Conservation (phyloP, 805 yeast genomes). For the Isabelozyma rhagii region DNA sequence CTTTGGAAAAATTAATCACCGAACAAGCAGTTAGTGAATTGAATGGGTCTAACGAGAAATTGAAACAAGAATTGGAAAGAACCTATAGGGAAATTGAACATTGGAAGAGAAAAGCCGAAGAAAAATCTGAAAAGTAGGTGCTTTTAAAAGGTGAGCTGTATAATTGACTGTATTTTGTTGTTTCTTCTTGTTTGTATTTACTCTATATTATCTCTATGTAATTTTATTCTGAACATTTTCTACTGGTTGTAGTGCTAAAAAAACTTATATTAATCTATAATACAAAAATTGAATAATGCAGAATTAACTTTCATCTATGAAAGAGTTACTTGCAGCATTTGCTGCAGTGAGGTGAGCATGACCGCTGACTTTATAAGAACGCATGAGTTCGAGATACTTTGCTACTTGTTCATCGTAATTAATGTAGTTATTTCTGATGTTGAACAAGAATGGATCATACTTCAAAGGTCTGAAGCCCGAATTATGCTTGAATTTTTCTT, state of each 20-base stretch:
- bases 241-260: too few relatives aligned
- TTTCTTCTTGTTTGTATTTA: not conserved
- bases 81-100: constrained; percentile 90
- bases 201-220: too few relatives aligned
- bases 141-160: too few relatives aligned
- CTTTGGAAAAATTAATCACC: constrained; percentile 84
- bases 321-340: too few relatives aligned
- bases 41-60: constrained; percentile 78
- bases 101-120: constrained; percentile 52
- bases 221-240: too few relatives aligned
- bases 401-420: constrained; percentile 26
- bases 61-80: constrained; percentile 82
- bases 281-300: too few relatives aligned
- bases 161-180: not conserved
- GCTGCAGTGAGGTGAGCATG: not conserved
- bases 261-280: too few relatives aligned
- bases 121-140: constrained; percentile 23
- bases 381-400: constrained; percentile 13
- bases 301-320: too few relatives aligned
- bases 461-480: constrained; percentile 30
- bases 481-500: constrained; percentile 8
- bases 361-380: constrained; percentile 6
- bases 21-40: constrained; percentile 90
- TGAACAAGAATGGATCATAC: constrained; percentile 25
- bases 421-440: constrained; percentile 14